Base-by-base conservation (phyloP, 805 yeast genomes). In the Cyberlindnera japonica region DNA sequence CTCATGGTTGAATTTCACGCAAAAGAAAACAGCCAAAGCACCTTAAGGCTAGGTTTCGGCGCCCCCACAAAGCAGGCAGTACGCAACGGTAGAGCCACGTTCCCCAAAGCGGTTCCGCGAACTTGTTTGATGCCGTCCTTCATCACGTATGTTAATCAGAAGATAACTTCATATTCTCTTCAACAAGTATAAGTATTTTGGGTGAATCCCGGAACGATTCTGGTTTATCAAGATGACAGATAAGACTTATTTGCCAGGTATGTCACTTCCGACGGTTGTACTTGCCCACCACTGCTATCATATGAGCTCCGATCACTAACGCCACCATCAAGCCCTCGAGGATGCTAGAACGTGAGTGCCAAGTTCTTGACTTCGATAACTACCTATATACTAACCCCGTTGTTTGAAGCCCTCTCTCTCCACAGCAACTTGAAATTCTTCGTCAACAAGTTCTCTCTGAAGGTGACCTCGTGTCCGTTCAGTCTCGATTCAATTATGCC, bases 401-500 rank as follows among this genome's bases (percentile, higher is more conserved):
- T 21, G 19, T 17, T 36, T 19, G 12, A 20, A 43, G 47, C 14
- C 82, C 95, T 1, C 70, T 90, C 17, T 71, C 90, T 0, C 72
- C 75, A 5, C 84, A 82, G 41, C 95, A 91, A 54, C 71, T 93
- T 30, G 81, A 77, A 13, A 74, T 89, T 1, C 72, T 93, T 22
- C 81, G 77, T 48, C 75, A 79, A 51, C 96, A 88, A 54, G 88
- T 86, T 29, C 75, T 79, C 20, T 69, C 82, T 2, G 98, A 93
- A 59, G 81, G 84, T 23, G 95, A 93, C 5, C 68, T 74, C 28
- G 89, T 87, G 0, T 72, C 90, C 0, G 73, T 85, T 0, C 97
- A 89, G 61, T 82, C 96, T 3, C 76, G 80, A 43, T 93, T 93
- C 72, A 93, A 95, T 63, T 86, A 85, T 54, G 95, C 97, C 0